Evolutionary conservation across 1,284 basidiomycete species (phyloP), one percentile per base, ranked within the genome.

Genomic region (Microstroma glucosiphilum): DNA sequence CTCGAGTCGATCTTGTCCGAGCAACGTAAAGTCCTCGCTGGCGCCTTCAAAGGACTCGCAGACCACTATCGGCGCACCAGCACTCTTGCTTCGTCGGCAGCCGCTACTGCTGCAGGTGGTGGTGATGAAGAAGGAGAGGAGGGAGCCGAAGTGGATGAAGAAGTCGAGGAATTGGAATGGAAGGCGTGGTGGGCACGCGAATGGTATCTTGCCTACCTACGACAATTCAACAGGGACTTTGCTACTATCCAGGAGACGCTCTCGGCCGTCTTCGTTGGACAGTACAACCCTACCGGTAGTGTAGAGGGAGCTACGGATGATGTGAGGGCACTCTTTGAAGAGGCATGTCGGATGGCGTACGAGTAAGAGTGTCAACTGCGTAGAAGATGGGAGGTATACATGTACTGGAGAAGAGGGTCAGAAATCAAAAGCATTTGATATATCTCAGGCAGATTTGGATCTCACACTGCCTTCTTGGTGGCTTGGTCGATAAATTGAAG

Each of bases 21-120:
- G 62, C 77, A 78, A 62, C 64, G 77, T 7, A 76, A 76, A 41
- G 77, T 78, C 13, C 66, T 79, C 17, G 67, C 76, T 37, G 63
- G 57, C 41, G 55, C 68, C 17, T 40, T 72, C 3, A 30, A 30
- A 2, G 70, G 73, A 6, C 70, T 79, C 57, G 70, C 65, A 17
- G 17, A 53, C 13, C 65, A 67, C 42, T 40, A 68, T 1, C 15
- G 23, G 15, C 19, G 21, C 15, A 26, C 57, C 1, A 41, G 25
- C 23, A 62, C 60, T 3, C 19, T 46, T 6, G 40, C 42, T 8
- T 37, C 40, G 12, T n/a, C 53, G 13, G 54, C 21, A 3, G 46
- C 13, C 12, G 9, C 56, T 12, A 37, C 30, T 37, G 30, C 56
- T 54, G 46, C 41, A n/a, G 19, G 49, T 40, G 37, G 30, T 40